Percentiles rank a stretch among this genome's conserved stretches.
These are phyloP conservation scores for Sarocladium brachiariae DNA, from an alignment of 2,329 filamentous ascomycete species.

Conservation along the genomic window DNA sequence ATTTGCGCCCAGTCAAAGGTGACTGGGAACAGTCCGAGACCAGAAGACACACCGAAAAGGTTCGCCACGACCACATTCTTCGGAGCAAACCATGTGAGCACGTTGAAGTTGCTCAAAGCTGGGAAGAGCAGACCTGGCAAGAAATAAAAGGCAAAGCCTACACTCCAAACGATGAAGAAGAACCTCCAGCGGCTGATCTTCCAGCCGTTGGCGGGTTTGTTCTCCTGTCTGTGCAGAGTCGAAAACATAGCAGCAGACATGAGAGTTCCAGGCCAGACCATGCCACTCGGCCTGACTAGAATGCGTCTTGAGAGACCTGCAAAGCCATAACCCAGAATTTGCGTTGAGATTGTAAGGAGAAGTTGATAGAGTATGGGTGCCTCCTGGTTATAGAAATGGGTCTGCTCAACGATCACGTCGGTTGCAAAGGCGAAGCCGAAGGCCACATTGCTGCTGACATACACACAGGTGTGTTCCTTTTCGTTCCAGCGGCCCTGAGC, in stretches of 20 bases:
- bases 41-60: constrained; percentile 78
- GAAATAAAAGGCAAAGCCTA: constrained; percentile 76
- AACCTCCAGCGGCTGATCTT: constrained; percentile 76
- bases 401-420: constrained; percentile 85
- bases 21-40: constrained; percentile 74
- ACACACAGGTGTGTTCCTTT: constrained; percentile 83
- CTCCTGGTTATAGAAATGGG: constrained; percentile 80
- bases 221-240: constrained; percentile 77
- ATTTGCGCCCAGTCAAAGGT: constrained; percentile 93
- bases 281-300: constrained; percentile 75
- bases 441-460: constrained; percentile 83
- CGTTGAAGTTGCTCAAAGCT: constrained; percentile 81
- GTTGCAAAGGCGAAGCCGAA: constrained; percentile 88
- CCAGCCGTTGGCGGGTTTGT: constrained; percentile 77
- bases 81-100: constrained; percentile 82
- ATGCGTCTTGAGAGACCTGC: constrained; percentile 76
- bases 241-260: constrained; percentile 88
- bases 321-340: constrained; percentile 81
- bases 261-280: constrained; percentile 87
- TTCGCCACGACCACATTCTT: constrained; percentile 82
- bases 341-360: constrained; percentile 76
- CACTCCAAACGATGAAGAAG: constrained; percentile 67
- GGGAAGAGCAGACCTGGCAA: constrained; percentile 76
- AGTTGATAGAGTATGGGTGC: constrained; percentile 72
- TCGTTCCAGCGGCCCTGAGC: constrained; percentile 79